Percentiles rank a stretch among this genome's conserved stretches.
phyloP scores from a whole-genome alignment of 2,329 filamentous ascomycete genomes.

The Seiridium cupressi region DNA sequence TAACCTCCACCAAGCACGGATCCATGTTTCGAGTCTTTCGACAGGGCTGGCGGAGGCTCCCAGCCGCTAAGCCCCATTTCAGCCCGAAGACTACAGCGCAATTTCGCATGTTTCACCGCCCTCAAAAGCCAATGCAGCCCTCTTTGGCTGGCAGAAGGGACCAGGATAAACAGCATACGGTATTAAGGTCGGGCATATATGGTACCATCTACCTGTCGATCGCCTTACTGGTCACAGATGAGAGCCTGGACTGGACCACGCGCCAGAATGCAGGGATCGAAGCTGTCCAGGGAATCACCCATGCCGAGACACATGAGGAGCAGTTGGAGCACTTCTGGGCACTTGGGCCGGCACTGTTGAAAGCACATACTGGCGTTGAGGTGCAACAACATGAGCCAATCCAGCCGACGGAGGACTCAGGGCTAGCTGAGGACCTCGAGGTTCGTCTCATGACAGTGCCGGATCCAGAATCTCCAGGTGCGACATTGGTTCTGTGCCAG shows the following conservation, averaged over 20 bases:
- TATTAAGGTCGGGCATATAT: conserved; percentile 13
- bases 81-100: background rate
- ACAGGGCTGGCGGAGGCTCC: background rate
- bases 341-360: conserved; percentile 9
- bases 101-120: background rate
- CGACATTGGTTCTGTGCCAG: conserved; percentile 15
- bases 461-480: conserved; percentile 16
- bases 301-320: background rate
- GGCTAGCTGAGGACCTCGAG: conserved; percentile 10
- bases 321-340: conserved; percentile 11
- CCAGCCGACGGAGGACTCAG: conserved; percentile 1
- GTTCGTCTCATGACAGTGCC: conserved; percentile 12
- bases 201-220: conserved; percentile 16
- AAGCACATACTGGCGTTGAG: conserved; percentile 7
- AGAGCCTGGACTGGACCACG: conserved; percentile 8
- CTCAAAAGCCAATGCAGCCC: background rate
- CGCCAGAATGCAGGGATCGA: conserved; percentile 4
- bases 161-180: background rate
- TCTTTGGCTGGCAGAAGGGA: background rate
- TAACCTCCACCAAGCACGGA: background rate
- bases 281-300: conserved; percentile 9
- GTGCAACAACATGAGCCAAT: conserved; percentile 8
- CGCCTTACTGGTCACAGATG: conserved; percentile 14
- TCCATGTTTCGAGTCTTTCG: background rate
- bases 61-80: background rate